Evolutionary conservation across 2,329 filamentous ascomycete genomes (phyloP).

Genomic region (Colletotrichum musicola): DNA sequence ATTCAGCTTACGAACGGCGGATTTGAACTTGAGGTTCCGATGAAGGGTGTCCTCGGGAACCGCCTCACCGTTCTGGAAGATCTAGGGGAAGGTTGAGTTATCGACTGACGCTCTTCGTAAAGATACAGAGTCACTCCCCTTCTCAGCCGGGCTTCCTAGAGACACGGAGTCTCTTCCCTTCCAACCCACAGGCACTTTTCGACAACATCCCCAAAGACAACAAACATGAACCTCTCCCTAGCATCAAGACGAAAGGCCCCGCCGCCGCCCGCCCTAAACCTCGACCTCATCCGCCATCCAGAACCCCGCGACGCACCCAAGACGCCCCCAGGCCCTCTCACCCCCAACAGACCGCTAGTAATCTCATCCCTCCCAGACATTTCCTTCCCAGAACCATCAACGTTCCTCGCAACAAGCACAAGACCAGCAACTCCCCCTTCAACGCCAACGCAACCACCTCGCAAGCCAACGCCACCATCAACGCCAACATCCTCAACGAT

Average conservation of each 20-base stretch:
- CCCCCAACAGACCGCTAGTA: slow-evolving; percentile 8
- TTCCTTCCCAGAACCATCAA: background rate
- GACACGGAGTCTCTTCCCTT: too few relatives aligned
- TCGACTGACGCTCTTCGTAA: too few relatives aligned
- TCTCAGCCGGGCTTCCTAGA: too few relatives aligned
- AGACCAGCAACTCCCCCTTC: background rate
- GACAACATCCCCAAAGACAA: background rate
- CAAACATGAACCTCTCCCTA: background rate
- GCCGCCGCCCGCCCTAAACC: background rate
- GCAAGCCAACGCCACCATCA: background rate
- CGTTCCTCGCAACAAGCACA: background rate
- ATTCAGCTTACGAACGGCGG: too few relatives aligned
- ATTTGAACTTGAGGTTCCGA: background rate
- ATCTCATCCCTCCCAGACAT: background rate
- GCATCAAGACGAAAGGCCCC: background rate
- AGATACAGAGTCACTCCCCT: too few relatives aligned
- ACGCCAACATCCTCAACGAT: background rate
- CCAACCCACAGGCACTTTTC: too few relatives aligned
- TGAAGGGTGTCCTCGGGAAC: background rate
- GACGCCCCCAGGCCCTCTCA: slow-evolving; percentile 3
- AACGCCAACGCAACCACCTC: too few relatives aligned
- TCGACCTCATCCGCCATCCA: background rate
- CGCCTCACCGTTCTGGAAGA: too few relatives aligned
- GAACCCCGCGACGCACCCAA: background rate
- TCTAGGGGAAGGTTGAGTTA: background rate